Evolutionary conservation across 169 alveolate species (phyloP).

Genomic region (Plasmodium gaboni): DNA sequence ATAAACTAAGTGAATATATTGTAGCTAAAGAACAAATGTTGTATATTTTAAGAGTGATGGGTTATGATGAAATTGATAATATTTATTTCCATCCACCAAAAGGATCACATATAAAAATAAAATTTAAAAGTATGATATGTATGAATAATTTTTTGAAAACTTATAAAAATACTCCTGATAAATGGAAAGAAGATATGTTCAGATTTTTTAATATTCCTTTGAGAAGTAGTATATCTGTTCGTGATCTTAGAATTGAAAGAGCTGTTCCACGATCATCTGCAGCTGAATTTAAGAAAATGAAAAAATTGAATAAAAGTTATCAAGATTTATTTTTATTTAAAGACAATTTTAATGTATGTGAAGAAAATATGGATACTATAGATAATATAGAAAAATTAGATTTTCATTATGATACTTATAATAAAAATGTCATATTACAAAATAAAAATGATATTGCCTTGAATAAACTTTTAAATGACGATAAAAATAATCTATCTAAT

Average conservation of each 20-base stretch:
- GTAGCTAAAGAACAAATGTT: slow-evolving; percentile 76
- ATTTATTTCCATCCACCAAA: slow-evolving; percentile 75
- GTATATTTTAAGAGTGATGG: slow-evolving; percentile 51
- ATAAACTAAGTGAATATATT: slow-evolving; percentile 66
- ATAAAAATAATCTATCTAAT: background rate
- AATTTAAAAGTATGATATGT: slow-evolving; percentile 44
- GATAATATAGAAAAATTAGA: slow-evolving; percentile 46
- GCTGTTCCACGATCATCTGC: slow-evolving; percentile 71
- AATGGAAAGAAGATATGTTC: slow-evolving; percentile 78
- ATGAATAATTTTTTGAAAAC: slow-evolving; percentile 62
- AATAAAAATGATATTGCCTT: background rate
- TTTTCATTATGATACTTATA: slow-evolving; percentile 40
- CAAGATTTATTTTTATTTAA: slow-evolving; percentile 61
- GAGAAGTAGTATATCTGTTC: slow-evolving; percentile 75
- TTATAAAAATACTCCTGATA: slow-evolving; percentile 71
- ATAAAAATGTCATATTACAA: slow-evolving; percentile 29
- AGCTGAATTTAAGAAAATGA: slow-evolving; percentile 52
- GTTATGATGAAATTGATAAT: slow-evolving; percentile 65
- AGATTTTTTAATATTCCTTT: slow-evolving; percentile 65
- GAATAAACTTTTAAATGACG: background rate
- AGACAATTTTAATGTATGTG: slow-evolving; percentile 56
- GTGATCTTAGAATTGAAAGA: slow-evolving; percentile 71
- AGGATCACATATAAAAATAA: slow-evolving; percentile 76
- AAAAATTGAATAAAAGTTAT: slow-evolving; percentile 42
- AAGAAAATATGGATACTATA: background rate